Evolutionary conservation across 2,329 filamentous ascomycete genomes (phyloP), one percentile per base, ranked within the genome.

Genomic region (Aspergillus awamori): DNA sequence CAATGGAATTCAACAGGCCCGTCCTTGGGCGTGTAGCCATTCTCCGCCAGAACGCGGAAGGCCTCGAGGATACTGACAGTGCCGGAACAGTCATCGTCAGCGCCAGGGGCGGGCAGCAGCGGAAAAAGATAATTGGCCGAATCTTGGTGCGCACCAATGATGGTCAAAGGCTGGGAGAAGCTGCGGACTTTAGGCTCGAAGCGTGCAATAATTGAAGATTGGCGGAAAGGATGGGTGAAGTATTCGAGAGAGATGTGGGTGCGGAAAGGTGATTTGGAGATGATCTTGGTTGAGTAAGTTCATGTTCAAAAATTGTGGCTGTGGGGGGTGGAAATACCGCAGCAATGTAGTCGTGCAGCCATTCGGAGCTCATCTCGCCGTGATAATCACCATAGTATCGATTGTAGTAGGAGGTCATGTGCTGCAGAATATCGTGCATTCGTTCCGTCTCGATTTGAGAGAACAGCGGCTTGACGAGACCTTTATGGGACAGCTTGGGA

Each of bases 211-310:
- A 56, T 56, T 2, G 53, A 56, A n/a, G 53, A 56, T 39, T 56
- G 53, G 26, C 22, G 53, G 41, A 56, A 56, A 1, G 41, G 5
- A 11, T 56, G 53, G 24, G 53, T 56, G 26, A 56, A 56, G 53
- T 56, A 56, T 26, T 56, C 53, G 15, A 56, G 53, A 10, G 53
- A 56, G 53, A 56, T 56, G 39, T 56, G 53, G 26, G 53, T 56
- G 5, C 53, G 39, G 26, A 56, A 56, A 6, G 53, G 53, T 5
- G 53, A 56, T 15, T 53, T 39, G 20, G 36, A 17, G 22, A 53
- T 28, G 52, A 53, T 53, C 52, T 53, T 45, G 41, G 20, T 7
- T 51, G 26, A 26, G 24, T 51, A 28, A 28, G n/a, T 53, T 20
- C 30, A 8, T 24, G 13, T 8, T 8, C 26, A 15, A 8, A 20